Evolutionary conservation across 768 basidiomycete species (phyloP).

Genomic region (Panellus pusillus): DNA sequence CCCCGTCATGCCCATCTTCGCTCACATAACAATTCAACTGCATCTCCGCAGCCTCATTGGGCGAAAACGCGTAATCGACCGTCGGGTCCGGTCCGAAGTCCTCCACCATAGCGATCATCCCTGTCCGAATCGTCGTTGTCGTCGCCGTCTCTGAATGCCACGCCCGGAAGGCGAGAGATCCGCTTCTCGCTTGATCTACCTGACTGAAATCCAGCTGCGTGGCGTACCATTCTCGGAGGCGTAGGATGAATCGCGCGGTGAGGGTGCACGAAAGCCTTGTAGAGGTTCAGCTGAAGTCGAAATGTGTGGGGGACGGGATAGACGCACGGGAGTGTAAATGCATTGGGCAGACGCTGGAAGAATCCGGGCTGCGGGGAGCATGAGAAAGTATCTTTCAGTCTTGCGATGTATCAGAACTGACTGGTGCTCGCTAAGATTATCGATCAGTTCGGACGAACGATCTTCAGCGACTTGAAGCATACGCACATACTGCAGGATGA

Average conservation of each 20-base stretch:
- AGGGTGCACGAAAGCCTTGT: slow-evolving; percentile 6
- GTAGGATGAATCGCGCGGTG: slow-evolving; percentile 3
- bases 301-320: background rate
- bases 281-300: background rate
- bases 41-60: too few species aligned
- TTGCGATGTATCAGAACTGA: background rate
- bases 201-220: too few species aligned
- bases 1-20: too few species aligned
- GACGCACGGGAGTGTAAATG: slow-evolving; percentile 27
- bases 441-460: background rate
- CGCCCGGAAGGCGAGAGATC: too few species aligned
- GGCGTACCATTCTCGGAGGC: slow-evolving; percentile 1
- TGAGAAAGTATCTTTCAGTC: background rate
- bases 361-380: slow-evolving; percentile 25
- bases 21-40: too few species aligned
- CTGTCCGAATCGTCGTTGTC: too few species aligned
- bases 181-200: too few species aligned
- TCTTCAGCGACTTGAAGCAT: background rate
- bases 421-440: slow-evolving; percentile 22
- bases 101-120: too few species aligned
- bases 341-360: slow-evolving; percentile 29
- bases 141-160: too few species aligned
- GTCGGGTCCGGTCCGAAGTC: too few species aligned
- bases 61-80: too few species aligned
- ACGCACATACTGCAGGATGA: slow-evolving; percentile 28